Base-by-base conservation (phyloP, 75 land plant species). In the Cupressus sempervirens region DNA sequence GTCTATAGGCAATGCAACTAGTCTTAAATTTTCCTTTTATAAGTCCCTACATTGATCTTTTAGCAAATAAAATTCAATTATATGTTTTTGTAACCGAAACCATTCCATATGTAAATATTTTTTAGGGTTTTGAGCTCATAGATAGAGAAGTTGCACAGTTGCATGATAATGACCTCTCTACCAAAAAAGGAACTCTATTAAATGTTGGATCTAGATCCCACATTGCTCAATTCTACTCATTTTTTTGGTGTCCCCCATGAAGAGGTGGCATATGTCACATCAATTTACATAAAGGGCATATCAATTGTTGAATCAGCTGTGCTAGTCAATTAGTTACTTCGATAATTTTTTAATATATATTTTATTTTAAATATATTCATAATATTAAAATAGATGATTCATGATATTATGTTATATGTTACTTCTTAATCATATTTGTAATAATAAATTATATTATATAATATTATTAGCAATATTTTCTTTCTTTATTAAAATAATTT, bases 121-220 rank as follows among this genome's bases (percentile, higher is more conserved):
- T 86, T 54, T 89, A 97, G 99, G 93, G 89, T 34, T 82, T 97
- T 68, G 94, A 89, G 90, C 92, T 97, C 74, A 84, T 87, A 48
- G 87, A 84, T 82, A 86, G 81, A 70, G 95, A 94, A 86, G 88
- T 94, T 46, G 89, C 85, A 73, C 89, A 96, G 18, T 80, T 94
- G 81, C 93, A 94, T 12, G 83, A 84, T 38, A 83, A 62, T 62
- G 98, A 97, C 85, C 82, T 83, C 92, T 76, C 62, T 93, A 35
- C 86, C 85, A 12, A 90, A 76, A 62, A 84, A 87, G 38, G 96
- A 96, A 79, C 92, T 97, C 13, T 89, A 87, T 76, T 85, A 96
- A 70, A 91, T 97, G 29, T 88, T 98, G 40, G 99, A 98, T 87
- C 88, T 98, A 45, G 99, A 98, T 86, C 99, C 96, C 81, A 98